These are phyloP conservation scores for Chernovozyma aurita DNA, from an alignment of 1,139 yeast genomes.

Conservation along the genomic window DNA sequence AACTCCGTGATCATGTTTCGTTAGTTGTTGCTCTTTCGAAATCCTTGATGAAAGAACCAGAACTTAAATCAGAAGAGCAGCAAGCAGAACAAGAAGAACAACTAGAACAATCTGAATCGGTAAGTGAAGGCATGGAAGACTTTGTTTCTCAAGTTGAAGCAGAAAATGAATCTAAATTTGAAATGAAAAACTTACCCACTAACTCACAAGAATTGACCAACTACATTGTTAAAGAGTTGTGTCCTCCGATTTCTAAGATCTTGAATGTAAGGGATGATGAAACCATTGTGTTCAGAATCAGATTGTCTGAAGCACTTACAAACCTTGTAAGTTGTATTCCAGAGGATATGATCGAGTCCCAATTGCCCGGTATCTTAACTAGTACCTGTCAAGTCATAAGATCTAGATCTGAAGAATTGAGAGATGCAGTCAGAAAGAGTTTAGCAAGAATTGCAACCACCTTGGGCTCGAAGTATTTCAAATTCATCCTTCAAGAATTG, in stretches of 20 bases:
- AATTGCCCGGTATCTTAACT: conserved; percentile 79
- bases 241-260: conserved; percentile 58
- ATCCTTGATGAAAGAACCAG: conserved; percentile 34
- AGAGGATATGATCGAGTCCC: conserved; percentile 47
- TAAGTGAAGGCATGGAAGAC: no score
- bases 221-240: conserved; percentile 54
- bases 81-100: background rate
- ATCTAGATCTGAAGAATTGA: conserved; percentile 78
- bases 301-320: conserved; percentile 80
- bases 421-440: conserved; percentile 82
- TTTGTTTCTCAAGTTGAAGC: conserved; percentile 9
- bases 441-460: conserved; percentile 59
- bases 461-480: conserved; percentile 71
- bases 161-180: conserved; percentile 12
- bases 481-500: conserved; percentile 73
- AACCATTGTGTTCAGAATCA: conserved; percentile 71
- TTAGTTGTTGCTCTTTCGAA: conserved; percentile 62
- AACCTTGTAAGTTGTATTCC: conserved; percentile 63
- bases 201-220: conserved; percentile 44
- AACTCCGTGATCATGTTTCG: conserved; percentile 55
- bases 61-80: background rate
- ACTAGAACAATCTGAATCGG: conserved; percentile 8
- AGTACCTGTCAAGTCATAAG: conserved; percentile 84
- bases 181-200: conserved; percentile 25
- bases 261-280: conserved; percentile 67